A percentile compares a stretch with the other conserved stretches of the same genome.
Conservation (phyloP, 2,329 filamentous ascomycete genomes). For the Mollisiaceae sp. region DNA sequence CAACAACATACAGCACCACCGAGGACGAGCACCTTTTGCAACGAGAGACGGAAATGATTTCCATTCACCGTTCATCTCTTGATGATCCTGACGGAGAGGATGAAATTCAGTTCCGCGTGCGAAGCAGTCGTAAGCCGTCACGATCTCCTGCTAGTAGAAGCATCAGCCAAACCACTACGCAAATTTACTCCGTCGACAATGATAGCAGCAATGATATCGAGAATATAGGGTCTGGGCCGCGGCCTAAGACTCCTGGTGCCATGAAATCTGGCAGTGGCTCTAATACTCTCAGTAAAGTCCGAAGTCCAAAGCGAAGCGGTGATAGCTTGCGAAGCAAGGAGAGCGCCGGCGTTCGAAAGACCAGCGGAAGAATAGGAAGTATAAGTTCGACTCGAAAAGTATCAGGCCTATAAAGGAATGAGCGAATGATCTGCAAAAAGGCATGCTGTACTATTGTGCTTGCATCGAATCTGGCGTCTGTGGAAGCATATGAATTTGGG, state of each 20-base stretch:
- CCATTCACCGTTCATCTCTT: slow-evolving; percentile 65
- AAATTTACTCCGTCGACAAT: slow-evolving; percentile 68
- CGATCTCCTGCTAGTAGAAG: slow-evolving; percentile 62
- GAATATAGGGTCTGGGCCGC: slow-evolving; percentile 61
- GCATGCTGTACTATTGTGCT: slow-evolving; percentile 34
- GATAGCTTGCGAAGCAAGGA: slow-evolving; percentile 57
- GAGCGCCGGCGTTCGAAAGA: slow-evolving; percentile 64
- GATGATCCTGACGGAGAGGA: slow-evolving; percentile 80
- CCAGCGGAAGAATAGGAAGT: slow-evolving; percentile 68
- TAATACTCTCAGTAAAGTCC: slow-evolving; percentile 63
- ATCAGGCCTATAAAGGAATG: slow-evolving; percentile 39
- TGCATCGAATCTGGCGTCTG: slow-evolving; percentile 36
- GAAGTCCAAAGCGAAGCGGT: slow-evolving; percentile 61
- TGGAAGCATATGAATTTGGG: slow-evolving; percentile 28
- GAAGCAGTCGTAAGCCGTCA: slow-evolving; percentile 67
- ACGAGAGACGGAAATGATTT: slow-evolving; percentile 62
- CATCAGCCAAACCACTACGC: slow-evolving; percentile 76
- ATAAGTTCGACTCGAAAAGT: slow-evolving; percentile 48
- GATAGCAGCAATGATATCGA: slow-evolving; percentile 73
- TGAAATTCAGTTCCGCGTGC: slow-evolving; percentile 72
- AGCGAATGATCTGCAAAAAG: slow-evolving; percentile 3
- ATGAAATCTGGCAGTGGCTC: slow-evolving; percentile 57
- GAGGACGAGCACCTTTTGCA: slow-evolving; percentile 59
- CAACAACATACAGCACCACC: slow-evolving; percentile 45
- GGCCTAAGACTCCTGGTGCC: slow-evolving; percentile 59